Evolutionary conservation across 495 filamentous ascomycete genomes (phyloP).

Genomic region (Hyaloscypha finlandica): DNA sequence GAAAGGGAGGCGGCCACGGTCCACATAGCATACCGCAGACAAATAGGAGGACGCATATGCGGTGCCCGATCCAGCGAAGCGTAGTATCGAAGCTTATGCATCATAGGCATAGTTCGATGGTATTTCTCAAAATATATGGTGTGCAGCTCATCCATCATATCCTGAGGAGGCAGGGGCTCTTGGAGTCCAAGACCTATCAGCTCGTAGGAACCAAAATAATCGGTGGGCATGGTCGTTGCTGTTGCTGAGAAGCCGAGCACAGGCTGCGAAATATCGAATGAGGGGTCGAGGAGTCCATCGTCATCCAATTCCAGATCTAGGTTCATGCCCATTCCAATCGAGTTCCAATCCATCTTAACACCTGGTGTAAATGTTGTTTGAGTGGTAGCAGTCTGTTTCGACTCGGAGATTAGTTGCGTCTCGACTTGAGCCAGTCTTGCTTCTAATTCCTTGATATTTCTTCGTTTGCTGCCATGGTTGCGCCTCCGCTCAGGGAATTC

Average conservation of each 20-base stretch:
- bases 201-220: conserved; percentile 67
- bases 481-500: conserved; percentile 92
- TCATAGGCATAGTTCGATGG: conserved; percentile 78
- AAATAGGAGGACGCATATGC: conserved; percentile 80
- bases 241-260: conserved; percentile 8
- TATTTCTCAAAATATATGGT: conserved; percentile 86
- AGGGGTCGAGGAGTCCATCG: conserved; percentile 19
- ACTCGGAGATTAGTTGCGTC: conserved; percentile 25
- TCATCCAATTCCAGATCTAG: conserved; percentile 16
- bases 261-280: conserved; percentile 17
- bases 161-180: conserved; percentile 83
- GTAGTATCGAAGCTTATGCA: conserved; percentile 82
- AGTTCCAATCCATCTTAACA: conserved; percentile 19
- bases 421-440: conserved; percentile 62
- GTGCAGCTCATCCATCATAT: conserved; percentile 90
- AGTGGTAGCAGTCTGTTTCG: conserved; percentile 5
- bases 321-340: conserved; percentile 39
- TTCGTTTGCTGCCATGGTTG: conserved; percentile 95
- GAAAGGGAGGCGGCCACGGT: conserved; percentile 77
- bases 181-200: conserved; percentile 90
- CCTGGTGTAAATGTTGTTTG: conserved; percentile 10
- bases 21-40: conserved; percentile 93
- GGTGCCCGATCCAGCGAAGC: conserved; percentile 77
- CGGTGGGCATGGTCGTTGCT: conserved; percentile 33
- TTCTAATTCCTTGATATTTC: conserved; percentile 96